Evolutionary conservation across 1,139 yeast species (phyloP), one percentile per base, ranked within the genome.

Genomic region (Kazachstania sp.): DNA sequence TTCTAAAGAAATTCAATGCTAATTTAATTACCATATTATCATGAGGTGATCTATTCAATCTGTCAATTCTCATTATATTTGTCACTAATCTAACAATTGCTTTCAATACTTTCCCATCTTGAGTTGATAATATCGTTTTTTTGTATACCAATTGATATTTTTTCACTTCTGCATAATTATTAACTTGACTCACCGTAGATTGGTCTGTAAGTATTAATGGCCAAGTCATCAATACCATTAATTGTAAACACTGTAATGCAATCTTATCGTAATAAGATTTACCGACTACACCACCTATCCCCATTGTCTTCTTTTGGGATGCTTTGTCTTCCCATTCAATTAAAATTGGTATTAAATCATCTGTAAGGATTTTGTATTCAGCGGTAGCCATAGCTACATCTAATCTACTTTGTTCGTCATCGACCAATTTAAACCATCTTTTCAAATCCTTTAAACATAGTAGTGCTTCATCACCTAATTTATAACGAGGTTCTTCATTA

Each of bases 331-430:
- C 90, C 90, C 94, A 86, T 59, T 80, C 82, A 38, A 86, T 74
- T 43, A 92, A 64, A 34, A 94, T 87, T 7, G 83, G 84, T 12
- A 83, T 65, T 50, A 92, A 65, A 65, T 92, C 98, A 57, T 79
- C 80, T 2, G 72, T 64, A 3, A 90, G 82, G 29, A 92, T 71
- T 1, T 85, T 85, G 9, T 85, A 79, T 46, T 86, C 94, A 4
- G 90, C 86, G 55, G 95, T 84, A 0, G 96, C 95, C 43, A 86
- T 71, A 0, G 96, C 95, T 16, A 90, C 96, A 54, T 83, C 88
- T 72, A 79, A 83, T 28, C 80, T 72, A 45, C 75, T 73, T 51
- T 77, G 75, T 39, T 73, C 72, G 50, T 86, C 95, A 63, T 92
- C 98, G 44, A 86, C 92, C 1, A 84, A 74, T 54, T 79, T 79